A percentile compares a stretch with the other conserved stretches of the same genome.
Evolutionary conservation across 495 filamentous ascomycete species (phyloP).

Genomic region (Tuber melanosporum): DNA sequence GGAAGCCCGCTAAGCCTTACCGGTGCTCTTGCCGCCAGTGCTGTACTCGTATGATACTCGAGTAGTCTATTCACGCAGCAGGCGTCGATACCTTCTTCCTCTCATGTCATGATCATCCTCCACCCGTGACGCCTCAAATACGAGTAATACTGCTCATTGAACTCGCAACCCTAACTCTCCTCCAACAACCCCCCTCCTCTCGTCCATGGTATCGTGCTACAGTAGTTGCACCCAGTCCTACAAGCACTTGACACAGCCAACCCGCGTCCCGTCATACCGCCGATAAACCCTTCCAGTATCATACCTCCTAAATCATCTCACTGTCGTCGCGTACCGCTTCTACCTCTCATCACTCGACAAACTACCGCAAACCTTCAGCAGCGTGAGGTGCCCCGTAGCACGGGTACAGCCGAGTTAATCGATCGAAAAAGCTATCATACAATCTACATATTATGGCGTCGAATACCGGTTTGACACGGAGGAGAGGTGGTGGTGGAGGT

Average conservation of each 20-base stretch:
- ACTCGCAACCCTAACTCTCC: background rate
- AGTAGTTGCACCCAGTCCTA: background rate
- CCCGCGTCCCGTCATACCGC: background rate
- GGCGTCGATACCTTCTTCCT: background rate
- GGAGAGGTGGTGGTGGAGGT: constrained; percentile 51
- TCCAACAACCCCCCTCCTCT: background rate
- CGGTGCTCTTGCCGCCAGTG: background rate
- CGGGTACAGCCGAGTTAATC: background rate
- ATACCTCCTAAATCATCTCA: background rate
- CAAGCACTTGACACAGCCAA: background rate
- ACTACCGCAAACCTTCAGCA: background rate
- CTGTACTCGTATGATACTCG: no score
- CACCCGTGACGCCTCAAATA: background rate
- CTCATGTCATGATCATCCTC: background rate
- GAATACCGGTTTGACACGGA: constrained; percentile 64
- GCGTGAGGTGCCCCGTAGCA: background rate
- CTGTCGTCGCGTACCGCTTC: constrained; percentile 21
- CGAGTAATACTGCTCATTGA: background rate
- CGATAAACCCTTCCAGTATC: constrained; percentile 6
- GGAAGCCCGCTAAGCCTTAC: background rate
- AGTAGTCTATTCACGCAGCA: background rate
- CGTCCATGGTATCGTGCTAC: background rate
- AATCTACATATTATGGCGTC: constrained; percentile 52
- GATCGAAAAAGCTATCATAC: background rate
- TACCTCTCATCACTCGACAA: constrained; percentile 1